Base-by-base conservation (phyloP, 2,329 filamentous ascomycete species). In the Pseudogymnoascus sp. region DNA sequence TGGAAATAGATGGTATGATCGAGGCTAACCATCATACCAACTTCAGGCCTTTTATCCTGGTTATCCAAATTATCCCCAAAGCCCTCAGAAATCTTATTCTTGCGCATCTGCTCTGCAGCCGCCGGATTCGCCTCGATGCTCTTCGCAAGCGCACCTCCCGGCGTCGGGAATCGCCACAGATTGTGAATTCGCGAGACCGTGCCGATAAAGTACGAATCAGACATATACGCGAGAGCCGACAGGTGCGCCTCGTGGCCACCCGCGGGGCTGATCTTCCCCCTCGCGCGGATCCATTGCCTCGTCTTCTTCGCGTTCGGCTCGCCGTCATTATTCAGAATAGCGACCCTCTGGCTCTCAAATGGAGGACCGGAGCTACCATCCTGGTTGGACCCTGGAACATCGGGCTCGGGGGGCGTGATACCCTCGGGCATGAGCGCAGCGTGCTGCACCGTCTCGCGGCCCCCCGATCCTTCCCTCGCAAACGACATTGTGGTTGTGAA, bases 401-500 rank as follows among this genome's bases (percentile, higher is more conserved):
- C 66, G 56, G 76, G 72, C 64, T 70, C 65, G 1, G 76, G 75
- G 4, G 76, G 71, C 10, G 70, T 66, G 6, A 78, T 74, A 10
- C 71, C 77, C 2, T 70, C 67, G 0, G 89, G 87, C 72, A 89
- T 79, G 14, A 80, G 77, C 31, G 80, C 80, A 2, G 86, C 83
- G 77, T 97, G 92, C 63, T 84, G 75, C 3, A 95, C 81, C 72
- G 74, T 77, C 74, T 72, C 71, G 60, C 68, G 68, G 13, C 79
- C 82, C 61, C 81, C 83, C 66, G 80, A 83, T 65, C 80, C 82
- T 70, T 88, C 86, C 16, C 85, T 81, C 72, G 89, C 88, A 74
- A 99, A 97, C 67, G 89, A 95, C 76, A 96, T 86, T 5, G 93
- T 99, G 1, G 91, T 95, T 16, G 93, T 97, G 78, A 97, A 97